These are phyloP conservation scores for Naganishia onofrii DNA, from an alignment of 768 basidiomycete species.

Conservation along the genomic window DNA sequence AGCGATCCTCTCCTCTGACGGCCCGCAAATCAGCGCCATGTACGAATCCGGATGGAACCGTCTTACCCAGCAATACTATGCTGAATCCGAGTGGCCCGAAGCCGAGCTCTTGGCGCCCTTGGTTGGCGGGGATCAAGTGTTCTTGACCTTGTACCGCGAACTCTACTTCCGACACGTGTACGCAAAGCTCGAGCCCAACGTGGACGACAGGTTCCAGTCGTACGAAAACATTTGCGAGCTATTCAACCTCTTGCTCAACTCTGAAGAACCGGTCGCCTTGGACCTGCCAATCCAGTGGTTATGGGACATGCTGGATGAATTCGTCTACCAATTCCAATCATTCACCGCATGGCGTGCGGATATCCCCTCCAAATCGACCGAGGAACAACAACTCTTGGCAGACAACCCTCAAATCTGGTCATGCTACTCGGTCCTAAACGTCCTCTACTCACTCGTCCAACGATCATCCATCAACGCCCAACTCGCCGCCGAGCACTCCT, in stretches of 20 bases:
- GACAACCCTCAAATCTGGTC: slow-evolving; percentile 68
- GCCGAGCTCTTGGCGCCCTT: slow-evolving; percentile 91
- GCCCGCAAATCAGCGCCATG: slow-evolving; percentile 81
- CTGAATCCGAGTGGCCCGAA: slow-evolving; percentile 94
- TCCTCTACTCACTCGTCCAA: slow-evolving; percentile 96
- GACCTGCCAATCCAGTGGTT: slow-evolving; percentile 96
- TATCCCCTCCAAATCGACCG: slow-evolving; percentile 73
- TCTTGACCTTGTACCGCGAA: slow-evolving; percentile 93
- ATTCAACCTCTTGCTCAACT: slow-evolving; percentile 96
- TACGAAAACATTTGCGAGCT: slow-evolving; percentile 89
- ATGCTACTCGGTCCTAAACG: slow-evolving; percentile 96
- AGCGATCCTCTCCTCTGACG: slow-evolving; percentile 85
- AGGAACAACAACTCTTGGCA: slow-evolving; percentile 75
- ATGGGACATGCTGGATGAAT: slow-evolving; percentile 59
- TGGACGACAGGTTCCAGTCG: slow-evolving; percentile 96
- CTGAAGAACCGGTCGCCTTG: slow-evolving; percentile 87
- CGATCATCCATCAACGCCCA: slow-evolving; percentile 94
- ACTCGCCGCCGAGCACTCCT: slow-evolving; percentile 74
- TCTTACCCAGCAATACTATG: slow-evolving; percentile 91
- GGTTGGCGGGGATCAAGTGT: slow-evolving; percentile 91
- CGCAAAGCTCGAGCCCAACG: slow-evolving; percentile 87
- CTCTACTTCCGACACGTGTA: slow-evolving; percentile 70
- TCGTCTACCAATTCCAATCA: slow-evolving; percentile 94
- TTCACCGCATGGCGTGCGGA: slow-evolving; percentile 88
- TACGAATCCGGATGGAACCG: slow-evolving; percentile 98